These are phyloP conservation scores for Alternaria consortialis DNA, from an alignment of 2,329 filamentous ascomycete species.

Conservation along the genomic window DNA sequence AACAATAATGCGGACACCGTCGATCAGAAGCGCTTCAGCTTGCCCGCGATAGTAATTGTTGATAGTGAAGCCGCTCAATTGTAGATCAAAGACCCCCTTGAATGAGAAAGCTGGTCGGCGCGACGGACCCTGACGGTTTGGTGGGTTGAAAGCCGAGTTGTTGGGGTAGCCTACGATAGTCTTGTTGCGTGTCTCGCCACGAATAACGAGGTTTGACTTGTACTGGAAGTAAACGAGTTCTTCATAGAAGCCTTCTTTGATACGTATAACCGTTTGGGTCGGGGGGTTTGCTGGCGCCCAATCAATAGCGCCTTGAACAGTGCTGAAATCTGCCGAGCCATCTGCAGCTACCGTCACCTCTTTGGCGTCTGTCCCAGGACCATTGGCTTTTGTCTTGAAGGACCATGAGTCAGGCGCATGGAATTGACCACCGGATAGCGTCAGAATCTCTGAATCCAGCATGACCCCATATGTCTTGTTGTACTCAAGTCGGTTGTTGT, in stretches of 20 bases:
- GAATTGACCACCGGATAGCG: no score
- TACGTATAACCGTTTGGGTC: no score
- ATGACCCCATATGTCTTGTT: no score
- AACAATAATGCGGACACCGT: constrained; percentile 17
- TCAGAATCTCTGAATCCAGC: no score
- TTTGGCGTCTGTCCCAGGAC: no score
- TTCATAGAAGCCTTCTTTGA: constrained; percentile 9
- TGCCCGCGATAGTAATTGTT: constrained; percentile 27
- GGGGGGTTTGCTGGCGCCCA: no score
- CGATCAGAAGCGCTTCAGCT: constrained; percentile 22
- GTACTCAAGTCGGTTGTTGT: no score
- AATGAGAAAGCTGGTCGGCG: constrained; percentile 23
- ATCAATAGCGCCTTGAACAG: no score
- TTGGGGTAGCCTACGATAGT: constrained; percentile 22
- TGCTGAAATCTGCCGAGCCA: no score
- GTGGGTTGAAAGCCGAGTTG: constrained; percentile 26
- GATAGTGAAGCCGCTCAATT: constrained; percentile 21
- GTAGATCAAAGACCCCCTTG: constrained; percentile 13
- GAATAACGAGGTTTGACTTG: constrained; percentile 21
- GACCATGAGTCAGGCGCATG: no score
- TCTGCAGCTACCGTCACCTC: no score
- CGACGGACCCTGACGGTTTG: constrained; percentile 19
- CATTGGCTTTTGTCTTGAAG: no score
- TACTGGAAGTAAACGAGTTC: constrained; percentile 19
- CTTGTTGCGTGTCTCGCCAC: constrained; percentile 14